Percentiles rank a stretch among this genome's conserved stretches.
phyloP scores from a whole-genome alignment of 768 basidiomycete genomes.

The Trametes meyenii region DNA sequence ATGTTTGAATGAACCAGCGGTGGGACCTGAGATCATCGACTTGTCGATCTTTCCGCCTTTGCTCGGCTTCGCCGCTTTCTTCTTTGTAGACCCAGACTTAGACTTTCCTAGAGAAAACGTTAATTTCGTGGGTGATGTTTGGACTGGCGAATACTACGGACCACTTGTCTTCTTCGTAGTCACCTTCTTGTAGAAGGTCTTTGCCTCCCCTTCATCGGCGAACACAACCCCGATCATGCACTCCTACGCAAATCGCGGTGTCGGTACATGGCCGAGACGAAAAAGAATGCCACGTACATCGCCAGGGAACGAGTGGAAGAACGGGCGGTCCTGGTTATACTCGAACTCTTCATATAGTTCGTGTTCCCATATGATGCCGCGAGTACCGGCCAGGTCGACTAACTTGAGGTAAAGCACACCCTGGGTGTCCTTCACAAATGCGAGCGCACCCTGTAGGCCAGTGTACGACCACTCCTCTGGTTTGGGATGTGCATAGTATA shows the following conservation, averaged over 20 bases:
- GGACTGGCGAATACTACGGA: background rate
- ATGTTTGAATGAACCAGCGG: slow-evolving; percentile 79
- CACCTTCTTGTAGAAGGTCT: slow-evolving; percentile 85
- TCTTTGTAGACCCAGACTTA: slow-evolving; percentile 51
- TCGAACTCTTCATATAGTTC: slow-evolving; percentile 84
- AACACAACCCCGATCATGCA: slow-evolving; percentile 94
- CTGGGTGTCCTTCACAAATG: slow-evolving; percentile 64
- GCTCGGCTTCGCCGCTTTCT: slow-evolving; percentile 53
- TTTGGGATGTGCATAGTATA: slow-evolving; percentile 88
- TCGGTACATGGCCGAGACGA: background rate
- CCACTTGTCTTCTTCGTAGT: slow-evolving; percentile 55
- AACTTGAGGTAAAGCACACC: slow-evolving; percentile 69
- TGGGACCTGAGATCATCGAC: slow-evolving; percentile 86
- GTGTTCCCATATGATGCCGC: slow-evolving; percentile 92
- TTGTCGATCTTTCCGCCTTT: slow-evolving; percentile 88
- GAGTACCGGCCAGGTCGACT: slow-evolving; percentile 81
- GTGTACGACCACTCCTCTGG: slow-evolving; percentile 82
- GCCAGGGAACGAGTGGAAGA: slow-evolving; percentile 90
- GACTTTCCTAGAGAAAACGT: slow-evolving; percentile 35
- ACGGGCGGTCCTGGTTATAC: slow-evolving; percentile 81
- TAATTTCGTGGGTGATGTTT: background rate
- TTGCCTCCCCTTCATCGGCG: slow-evolving; percentile 83
- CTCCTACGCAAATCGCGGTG: slow-evolving; percentile 49
- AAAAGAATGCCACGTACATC: slow-evolving; percentile 68
- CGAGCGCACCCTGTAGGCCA: slow-evolving; percentile 85